Conservation (phyloP, 306 rosid genomes). For the Vachellia pachyceras region DNA sequence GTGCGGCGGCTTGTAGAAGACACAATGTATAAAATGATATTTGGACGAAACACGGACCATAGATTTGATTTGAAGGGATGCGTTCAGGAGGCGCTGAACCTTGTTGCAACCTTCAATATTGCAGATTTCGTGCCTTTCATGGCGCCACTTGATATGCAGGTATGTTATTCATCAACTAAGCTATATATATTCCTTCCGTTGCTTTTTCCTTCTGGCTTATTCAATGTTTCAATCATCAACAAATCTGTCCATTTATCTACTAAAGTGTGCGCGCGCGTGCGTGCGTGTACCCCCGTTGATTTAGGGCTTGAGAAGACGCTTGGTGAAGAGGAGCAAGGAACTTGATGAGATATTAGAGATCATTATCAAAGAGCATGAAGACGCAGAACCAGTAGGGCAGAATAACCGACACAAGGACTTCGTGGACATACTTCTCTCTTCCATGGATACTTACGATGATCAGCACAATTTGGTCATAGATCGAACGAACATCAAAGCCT, state of each 20-base stretch:
- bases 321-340: slow-evolving; percentile 30
- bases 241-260: neutral
- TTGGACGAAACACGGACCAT: slow-evolving; percentile 8
- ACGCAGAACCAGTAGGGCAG: neutral
- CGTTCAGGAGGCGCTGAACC: neutral
- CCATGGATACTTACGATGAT: slow-evolving; percentile 41
- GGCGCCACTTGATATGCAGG: neutral
- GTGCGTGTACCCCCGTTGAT: neutral
- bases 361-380: slow-evolving; percentile 43
- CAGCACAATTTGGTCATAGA: slow-evolving; percentile 25
- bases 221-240: neutral
- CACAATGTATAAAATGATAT: neutral
- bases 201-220: neutral
- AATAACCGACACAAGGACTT: slow-evolving; percentile 28
- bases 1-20: no score
- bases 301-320: slow-evolving; percentile 40
- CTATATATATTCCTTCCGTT: neutral
- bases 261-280: no score
- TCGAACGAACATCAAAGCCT: slow-evolving; percentile 51
- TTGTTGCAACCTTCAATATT: slow-evolving; percentile 20
- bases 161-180: neutral
- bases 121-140: slow-evolving; percentile 26
- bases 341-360: slow-evolving; percentile 42
- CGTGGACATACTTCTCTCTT: slow-evolving; percentile 41
- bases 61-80: slow-evolving; percentile 25